These are phyloP conservation scores for Coniella lustricola DNA, from an alignment of 2,329 filamentous ascomycete species.

Conservation along the genomic window DNA sequence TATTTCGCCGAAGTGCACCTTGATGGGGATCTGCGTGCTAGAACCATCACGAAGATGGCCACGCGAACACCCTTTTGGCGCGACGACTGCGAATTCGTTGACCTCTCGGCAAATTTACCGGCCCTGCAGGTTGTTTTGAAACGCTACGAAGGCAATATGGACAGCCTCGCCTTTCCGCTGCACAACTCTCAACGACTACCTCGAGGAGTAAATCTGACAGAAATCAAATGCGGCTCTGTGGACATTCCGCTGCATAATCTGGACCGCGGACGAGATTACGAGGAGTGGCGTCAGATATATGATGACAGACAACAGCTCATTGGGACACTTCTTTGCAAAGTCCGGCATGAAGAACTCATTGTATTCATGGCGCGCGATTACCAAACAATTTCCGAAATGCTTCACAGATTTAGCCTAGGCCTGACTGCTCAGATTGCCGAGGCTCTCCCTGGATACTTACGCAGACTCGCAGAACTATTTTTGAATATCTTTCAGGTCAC, in stretches of 20 bases:
- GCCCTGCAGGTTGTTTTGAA: constrained; percentile 67
- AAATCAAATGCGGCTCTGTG: constrained; percentile 61
- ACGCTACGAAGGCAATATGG: constrained; percentile 46
- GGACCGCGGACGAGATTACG: constrained; percentile 68
- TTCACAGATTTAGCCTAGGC: constrained; percentile 78
- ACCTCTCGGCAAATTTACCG: constrained; percentile 63
- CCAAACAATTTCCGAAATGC: constrained; percentile 68
- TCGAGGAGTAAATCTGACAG: constrained; percentile 38
- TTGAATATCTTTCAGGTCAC: constrained; percentile 95
- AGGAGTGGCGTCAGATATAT: constrained; percentile 80
- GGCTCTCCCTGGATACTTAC: constrained; percentile 69
- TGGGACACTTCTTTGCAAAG: constrained; percentile 77
- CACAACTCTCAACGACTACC: constrained; percentile 36
- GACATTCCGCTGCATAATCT: constrained; percentile 76
- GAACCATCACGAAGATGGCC: constrained; percentile 64
- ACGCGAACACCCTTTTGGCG: constrained; percentile 76
- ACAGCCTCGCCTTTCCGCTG: constrained; percentile 38
- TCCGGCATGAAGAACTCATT: constrained; percentile 80
- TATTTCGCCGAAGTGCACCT: constrained; percentile 75
- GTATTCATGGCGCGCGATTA: constrained; percentile 86
- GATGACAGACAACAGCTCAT: constrained; percentile 70
- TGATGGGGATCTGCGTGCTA: constrained; percentile 70
- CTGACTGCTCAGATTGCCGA: constrained; percentile 80
- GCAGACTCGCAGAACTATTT: constrained; percentile 75
- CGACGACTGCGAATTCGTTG: constrained; percentile 70